Evolutionary conservation across 1,284 basidiomycete species (phyloP).

Genomic region (Heterobasidion parviporum): DNA sequence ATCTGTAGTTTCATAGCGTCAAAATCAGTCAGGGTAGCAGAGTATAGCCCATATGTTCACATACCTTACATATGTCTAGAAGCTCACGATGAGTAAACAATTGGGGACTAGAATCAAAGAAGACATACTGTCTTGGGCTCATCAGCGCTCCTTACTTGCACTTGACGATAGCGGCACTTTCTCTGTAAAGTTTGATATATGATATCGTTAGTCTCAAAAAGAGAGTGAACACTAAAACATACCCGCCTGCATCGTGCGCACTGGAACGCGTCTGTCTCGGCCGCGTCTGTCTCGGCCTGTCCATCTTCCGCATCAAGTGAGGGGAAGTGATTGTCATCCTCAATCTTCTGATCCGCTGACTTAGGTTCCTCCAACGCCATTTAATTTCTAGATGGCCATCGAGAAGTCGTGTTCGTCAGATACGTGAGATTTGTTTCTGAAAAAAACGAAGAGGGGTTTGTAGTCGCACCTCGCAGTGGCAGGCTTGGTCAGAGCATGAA

Average conservation of each 20-base stretch:
- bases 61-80: constrained; percentile 28
- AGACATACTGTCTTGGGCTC: constrained; percentile 89
- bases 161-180: constrained; percentile 90
- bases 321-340: constrained; percentile 85
- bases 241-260: constrained; percentile 89
- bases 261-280: constrained; percentile 82
- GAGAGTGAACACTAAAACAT: constrained; percentile 8
- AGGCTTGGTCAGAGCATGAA: too few species aligned
- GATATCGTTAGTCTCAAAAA: not conserved
- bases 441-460: not conserved
- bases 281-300: constrained; percentile 65
- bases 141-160: constrained; percentile 91
- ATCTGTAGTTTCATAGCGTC: constrained; percentile 31
- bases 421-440: not conserved
- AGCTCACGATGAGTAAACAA: constrained; percentile 11
- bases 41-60: constrained; percentile 4
- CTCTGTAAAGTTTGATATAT: constrained; percentile 33
- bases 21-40: constrained; percentile 3
- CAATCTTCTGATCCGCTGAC: constrained; percentile 75
- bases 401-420: not conserved
- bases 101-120: not conserved
- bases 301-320: constrained; percentile 86
- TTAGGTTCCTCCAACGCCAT: constrained; percentile 94
- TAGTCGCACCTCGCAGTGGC: constrained; percentile 34
- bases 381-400: constrained; percentile 44